Evolutionary conservation across 371 early-diverging fungal genomes (phyloP), one percentile per base, ranked within the genome.

Genomic region (Mortierella sp.): DNA sequence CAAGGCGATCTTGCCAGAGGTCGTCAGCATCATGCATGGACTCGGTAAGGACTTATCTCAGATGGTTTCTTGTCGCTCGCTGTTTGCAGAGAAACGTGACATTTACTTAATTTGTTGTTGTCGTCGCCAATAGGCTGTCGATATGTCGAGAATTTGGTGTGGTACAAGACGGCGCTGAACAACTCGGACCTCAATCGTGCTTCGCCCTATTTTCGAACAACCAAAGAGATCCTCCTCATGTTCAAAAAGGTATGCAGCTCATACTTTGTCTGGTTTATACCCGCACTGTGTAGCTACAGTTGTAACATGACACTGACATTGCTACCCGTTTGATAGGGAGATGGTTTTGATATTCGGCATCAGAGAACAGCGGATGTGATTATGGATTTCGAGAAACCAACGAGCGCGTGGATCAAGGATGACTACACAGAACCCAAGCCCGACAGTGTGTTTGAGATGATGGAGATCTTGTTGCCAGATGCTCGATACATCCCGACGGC

Each of bases 91-190:
- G 38, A 11, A 35, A 7, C 21, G 32, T 8, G 11, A 29, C 24
- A 43, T 14, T 70, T 65, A 46, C 71, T 51, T 16, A 48, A 44
- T 10, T 41, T 38, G 16, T 38, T 29, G 1, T 21, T 27, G 14
- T 51, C 27, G 6, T 12, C 38, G 5, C 4, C 4, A 4, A 14
- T 79, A 92, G 93, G 90, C 55, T 92, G 91, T 78, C 90, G 89
- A 82, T 94, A 94, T 83, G 93, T 94, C 3, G 94, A 94, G 76
- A 94, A 94, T 77, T 81, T 94, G 55, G 92, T 92, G 10, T 94
- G 94, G 94, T 94, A 91, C 87, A 92, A 93, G 76, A 91, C 90
- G 43, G 88, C 89, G 0, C 71, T 92, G 70, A 91, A 91, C 83
- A 93, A 94, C 74, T 76, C 83, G 0, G 85, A 81, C n/a, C 76